Evolutionary conservation across 129 eudicot species (phyloP).

Genomic region (Arctium lappa): DNA sequence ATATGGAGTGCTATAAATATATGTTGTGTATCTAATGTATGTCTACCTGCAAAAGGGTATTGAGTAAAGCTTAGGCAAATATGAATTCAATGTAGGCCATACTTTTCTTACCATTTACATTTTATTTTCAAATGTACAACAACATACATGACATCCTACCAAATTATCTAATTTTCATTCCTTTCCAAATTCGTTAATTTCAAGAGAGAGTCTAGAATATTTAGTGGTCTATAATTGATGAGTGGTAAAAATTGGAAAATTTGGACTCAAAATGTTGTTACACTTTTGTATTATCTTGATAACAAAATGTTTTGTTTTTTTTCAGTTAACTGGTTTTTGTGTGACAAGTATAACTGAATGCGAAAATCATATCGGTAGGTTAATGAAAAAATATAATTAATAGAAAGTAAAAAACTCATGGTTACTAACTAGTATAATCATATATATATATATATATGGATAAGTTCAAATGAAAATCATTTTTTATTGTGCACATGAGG

Average conservation of each 20-base stretch:
- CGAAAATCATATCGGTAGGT: not conserved
- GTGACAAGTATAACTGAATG: not conserved
- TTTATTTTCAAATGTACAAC: conserved; percentile 15
- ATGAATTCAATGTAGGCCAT: conserved; percentile 50
- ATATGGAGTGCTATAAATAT: conserved; percentile 19
- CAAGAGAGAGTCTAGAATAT: not conserved
- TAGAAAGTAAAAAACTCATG: not conserved
- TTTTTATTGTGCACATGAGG: too few relatives aligned
- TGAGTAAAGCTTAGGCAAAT: conserved; percentile 64
- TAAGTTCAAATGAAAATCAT: too few relatives aligned
- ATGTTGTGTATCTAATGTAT: conserved; percentile 26
- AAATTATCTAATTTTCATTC: conserved; percentile 1
- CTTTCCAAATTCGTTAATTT: not conserved
- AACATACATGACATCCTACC: conserved; percentile 37
- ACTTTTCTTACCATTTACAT: conserved; percentile 36
- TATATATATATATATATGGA: not conserved
- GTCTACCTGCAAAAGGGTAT: conserved; percentile 39
- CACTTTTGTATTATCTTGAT: not conserved
- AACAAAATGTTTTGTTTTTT: not conserved
- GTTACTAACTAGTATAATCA: too few relatives aligned
- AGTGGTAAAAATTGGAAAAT: not conserved
- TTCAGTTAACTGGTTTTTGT: not conserved
- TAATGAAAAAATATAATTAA: not conserved
- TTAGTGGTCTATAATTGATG: not conserved
- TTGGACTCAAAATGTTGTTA: not conserved